These are phyloP conservation scores for Candida palmyrensis DNA, from an alignment of 805 yeast genomes.

Conservation along the genomic window DNA sequence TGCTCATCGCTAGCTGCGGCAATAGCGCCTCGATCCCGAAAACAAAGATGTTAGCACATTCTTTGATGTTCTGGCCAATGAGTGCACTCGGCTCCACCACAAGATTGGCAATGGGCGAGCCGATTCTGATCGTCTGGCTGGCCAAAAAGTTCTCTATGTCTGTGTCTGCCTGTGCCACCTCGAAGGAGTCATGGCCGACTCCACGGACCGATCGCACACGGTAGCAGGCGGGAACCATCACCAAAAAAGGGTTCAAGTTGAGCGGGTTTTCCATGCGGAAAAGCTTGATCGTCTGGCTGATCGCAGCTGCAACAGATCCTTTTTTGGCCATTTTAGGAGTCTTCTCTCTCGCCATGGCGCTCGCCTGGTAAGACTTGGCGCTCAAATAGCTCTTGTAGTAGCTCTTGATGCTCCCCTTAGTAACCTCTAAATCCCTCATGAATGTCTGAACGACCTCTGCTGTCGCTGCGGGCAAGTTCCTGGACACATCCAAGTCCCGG, in stretches of 20 bases:
- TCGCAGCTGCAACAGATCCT: too few species aligned
- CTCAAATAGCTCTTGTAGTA: slow-evolving; percentile 11
- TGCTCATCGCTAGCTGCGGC: slow-evolving; percentile 15
- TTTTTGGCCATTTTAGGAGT: too few species aligned
- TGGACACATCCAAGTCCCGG: slow-evolving; percentile 6
- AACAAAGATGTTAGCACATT: slow-evolving; percentile 10
- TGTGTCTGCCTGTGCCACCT: neutral
- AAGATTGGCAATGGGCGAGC: too few species aligned
- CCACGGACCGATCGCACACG: neutral
- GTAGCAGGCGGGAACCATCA: slow-evolving; percentile 13
- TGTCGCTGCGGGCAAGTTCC: slow-evolving; percentile 6
- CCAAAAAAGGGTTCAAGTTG: slow-evolving; percentile 7
- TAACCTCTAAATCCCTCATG: slow-evolving; percentile 8
- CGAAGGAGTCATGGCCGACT: neutral
- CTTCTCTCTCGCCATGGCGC: neutral
- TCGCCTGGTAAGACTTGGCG: neutral
- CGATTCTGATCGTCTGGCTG: too few species aligned
- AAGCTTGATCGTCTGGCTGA: slow-evolving; percentile 1
- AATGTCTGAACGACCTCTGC: slow-evolving; percentile 4
- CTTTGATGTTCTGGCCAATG: slow-evolving; percentile 9
- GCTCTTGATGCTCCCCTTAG: slow-evolving; percentile 11
- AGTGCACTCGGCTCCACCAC: slow-evolving; percentile 9
- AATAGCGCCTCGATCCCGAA: slow-evolving; percentile 14
- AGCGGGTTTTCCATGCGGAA: slow-evolving; percentile 6
- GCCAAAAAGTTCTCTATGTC: neutral